These are phyloP conservation scores for Cymodocea nodosa DNA, from an alignment of 116 monocot genomes.

Conservation along the genomic window DNA sequence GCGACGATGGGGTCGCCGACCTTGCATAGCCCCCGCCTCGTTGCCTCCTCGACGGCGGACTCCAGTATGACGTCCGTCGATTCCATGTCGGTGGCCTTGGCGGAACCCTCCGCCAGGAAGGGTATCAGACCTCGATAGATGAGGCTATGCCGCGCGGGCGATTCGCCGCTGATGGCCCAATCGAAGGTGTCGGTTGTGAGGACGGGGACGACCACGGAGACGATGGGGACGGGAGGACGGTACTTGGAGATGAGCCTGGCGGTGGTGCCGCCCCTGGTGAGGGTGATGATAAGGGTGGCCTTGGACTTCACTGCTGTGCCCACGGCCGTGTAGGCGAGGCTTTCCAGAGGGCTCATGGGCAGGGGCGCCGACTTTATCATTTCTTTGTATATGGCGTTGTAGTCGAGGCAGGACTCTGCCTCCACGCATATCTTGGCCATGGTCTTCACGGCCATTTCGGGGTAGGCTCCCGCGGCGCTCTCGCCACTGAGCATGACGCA, in stretches of 20 bases:
- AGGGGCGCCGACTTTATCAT: constrained; percentile 55
- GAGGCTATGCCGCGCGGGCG: constrained; percentile 57
- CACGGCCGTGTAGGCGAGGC: constrained; percentile 75
- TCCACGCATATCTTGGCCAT: constrained; percentile 83
- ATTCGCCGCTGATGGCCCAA: constrained; percentile 58
- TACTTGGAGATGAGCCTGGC: constrained; percentile 73
- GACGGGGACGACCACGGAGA: constrained; percentile 74
- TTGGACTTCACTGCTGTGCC: constrained; percentile 60
- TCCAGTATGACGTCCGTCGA: constrained; percentile 68
- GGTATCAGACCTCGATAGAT: constrained; percentile 72
- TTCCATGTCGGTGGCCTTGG: constrained; percentile 62
- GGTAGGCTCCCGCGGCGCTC: constrained; percentile 86
- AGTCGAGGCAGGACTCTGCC: constrained; percentile 78
- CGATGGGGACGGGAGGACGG: constrained; percentile 61
- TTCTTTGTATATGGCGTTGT: constrained; percentile 61
- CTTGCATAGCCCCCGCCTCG: constrained; percentile 41
- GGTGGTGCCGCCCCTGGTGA: constrained; percentile 70
- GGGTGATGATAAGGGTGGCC: constrained; percentile 53
- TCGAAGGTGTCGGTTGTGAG: constrained; percentile 52
- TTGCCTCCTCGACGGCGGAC: constrained; percentile 42
- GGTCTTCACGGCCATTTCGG: constrained; percentile 66
- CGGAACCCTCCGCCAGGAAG: constrained; percentile 64
- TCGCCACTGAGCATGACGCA: constrained; percentile 97
- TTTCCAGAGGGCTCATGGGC: constrained; percentile 89
- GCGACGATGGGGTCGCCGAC: constrained; percentile 52